Conservation (phyloP, 176 grass and related monocot species). For the Phoenix dactylifera region DNA sequence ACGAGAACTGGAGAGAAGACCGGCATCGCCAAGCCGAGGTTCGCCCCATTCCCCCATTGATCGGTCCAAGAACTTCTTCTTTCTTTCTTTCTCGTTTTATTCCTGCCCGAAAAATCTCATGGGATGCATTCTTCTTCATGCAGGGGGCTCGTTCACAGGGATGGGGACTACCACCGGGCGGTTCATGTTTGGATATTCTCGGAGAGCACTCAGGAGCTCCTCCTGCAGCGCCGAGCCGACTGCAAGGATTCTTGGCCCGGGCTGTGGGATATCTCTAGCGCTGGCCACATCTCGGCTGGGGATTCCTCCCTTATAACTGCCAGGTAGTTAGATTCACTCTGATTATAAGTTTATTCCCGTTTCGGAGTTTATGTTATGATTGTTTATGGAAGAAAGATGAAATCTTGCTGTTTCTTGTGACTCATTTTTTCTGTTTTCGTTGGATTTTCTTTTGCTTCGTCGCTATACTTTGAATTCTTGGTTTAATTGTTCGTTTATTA, state of each 20-base stretch:
- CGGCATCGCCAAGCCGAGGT: constrained; percentile 75
- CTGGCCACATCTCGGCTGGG: constrained; percentile 73
- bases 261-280: constrained; percentile 85
- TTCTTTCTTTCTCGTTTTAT: not conserved
- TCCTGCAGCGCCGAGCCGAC: constrained; percentile 71
- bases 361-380: not conserved
- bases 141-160: constrained; percentile 65
- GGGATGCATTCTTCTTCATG: not conserved
- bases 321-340: constrained; percentile 27
- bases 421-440: no score
- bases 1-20: constrained; percentile 71
- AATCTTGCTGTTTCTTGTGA: not conserved
- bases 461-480: no score
- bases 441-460: no score
- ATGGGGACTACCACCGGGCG: constrained; percentile 75
- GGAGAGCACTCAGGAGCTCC: constrained; percentile 77
- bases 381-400: not conserved
- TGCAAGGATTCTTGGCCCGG: constrained; percentile 96
- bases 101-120: not conserved
- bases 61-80: not conserved
- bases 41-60: not conserved
- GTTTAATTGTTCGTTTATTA: no score
- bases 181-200: constrained; percentile 91
- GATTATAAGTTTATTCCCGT: not conserved
- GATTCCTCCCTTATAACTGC: constrained; percentile 84